A percentile compares a stretch with the other conserved stretches of the same genome.
phyloP scores from a whole-genome alignment of 257 asterid species.

The Gardenia jasminoides region DNA sequence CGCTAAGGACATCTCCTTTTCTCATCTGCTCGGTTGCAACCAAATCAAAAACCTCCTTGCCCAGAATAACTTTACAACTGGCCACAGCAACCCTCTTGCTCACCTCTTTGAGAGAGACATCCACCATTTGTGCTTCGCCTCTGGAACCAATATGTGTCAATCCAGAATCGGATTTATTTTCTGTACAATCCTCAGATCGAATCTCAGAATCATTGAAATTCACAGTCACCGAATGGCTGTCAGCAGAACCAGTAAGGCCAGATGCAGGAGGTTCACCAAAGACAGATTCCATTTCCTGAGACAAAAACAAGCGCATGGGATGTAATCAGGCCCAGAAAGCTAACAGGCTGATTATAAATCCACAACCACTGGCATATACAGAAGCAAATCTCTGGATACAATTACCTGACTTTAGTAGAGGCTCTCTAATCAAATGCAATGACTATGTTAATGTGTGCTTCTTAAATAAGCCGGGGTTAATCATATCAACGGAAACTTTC shows the following conservation, averaged over 20 bases:
- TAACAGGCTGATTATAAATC: not conserved
- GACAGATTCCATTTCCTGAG: constrained; percentile 84
- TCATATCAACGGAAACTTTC: not conserved
- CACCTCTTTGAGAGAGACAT: constrained; percentile 60
- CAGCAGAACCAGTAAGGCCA: constrained; percentile 40
- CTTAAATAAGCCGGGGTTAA: not conserved
- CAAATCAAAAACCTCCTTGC: constrained; percentile 59
- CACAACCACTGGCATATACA: not conserved
- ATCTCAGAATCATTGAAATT: constrained; percentile 30
- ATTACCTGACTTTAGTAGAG: not conserved
- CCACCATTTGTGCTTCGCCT: constrained; percentile 88
- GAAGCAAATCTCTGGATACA: not conserved
- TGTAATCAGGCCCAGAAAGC: constrained; percentile 2
- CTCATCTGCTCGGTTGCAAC: constrained; percentile 74
- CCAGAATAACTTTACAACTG: constrained; percentile 71
- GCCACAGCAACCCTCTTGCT: constrained; percentile 72
- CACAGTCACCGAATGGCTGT: constrained; percentile 26
- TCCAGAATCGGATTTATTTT: constrained; percentile 24
- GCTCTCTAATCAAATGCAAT: not conserved
- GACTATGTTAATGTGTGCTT: not conserved
- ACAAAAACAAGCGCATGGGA: constrained; percentile 7
- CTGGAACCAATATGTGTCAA: constrained; percentile 59
- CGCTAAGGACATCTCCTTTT: constrained; percentile 81
- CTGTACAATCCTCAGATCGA: constrained; percentile 10
- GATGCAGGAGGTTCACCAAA: constrained; percentile 79